Evolutionary conservation across 305 asterid genomes (phyloP), one percentile per base, ranked within the genome.

Genomic region (Fraxinus floribunda): DNA sequence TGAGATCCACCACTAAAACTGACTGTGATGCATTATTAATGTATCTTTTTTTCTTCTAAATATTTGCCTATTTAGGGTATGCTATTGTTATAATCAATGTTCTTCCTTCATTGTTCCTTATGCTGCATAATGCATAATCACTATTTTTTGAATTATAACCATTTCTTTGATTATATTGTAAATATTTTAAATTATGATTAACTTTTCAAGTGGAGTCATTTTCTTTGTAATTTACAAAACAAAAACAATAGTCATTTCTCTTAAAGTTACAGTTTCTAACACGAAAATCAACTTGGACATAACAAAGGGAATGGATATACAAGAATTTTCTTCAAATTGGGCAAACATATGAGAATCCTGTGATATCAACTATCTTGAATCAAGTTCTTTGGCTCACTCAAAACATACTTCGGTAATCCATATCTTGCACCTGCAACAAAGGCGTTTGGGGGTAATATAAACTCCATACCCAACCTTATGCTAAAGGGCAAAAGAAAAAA

Each of bases 371-470:
- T 80, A 82, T 90, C 87, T 68, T 49, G 90, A 82, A 94, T 94
- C 91, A 91, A 85, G 90, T 94, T 94, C 75, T 86, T 92, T 7
- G 97, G 98, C 91, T 94, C 97, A 77, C 98, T 94, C 86, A 94
- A 80, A 11, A 94, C 97, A 39, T 94, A 94, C 86, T 87, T 94
- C 8, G 98, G 98, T 75, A 94, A 82, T 84, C 93, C 95, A 79
- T 94, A 94, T 89, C 92, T 93, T 26, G 92, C 90, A 86, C 98
- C 97, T 92, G 97, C 85, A 10, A 80, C 49, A 77, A 49, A 64
- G 70, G 10, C 49, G 46, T 20, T 22, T 34, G 2, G 0, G n/a
- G 62, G 75, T 34, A 22, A 60, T 1, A 60, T 20, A 8, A 0
- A 62, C 32, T 52, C 64, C 6, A 26, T 76, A 18, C 1, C 8